These are phyloP conservation scores for Gentiana straminea DNA, from an alignment of 257 asterid species.

Conservation along the genomic window DNA sequence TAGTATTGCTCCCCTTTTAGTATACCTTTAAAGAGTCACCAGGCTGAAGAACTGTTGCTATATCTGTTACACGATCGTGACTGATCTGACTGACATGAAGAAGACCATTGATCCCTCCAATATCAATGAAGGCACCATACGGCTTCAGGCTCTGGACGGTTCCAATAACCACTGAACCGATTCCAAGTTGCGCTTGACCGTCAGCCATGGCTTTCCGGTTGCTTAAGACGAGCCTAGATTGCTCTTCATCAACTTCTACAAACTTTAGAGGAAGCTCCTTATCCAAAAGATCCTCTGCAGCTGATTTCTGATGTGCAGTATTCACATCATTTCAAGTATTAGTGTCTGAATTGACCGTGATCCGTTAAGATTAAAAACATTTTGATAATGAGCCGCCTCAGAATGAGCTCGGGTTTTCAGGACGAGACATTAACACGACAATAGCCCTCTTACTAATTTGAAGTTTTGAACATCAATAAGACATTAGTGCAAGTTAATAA, in stretches of 20 bases:
- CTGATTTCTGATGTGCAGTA: conserved; percentile 40
- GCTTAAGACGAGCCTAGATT: conserved; percentile 76
- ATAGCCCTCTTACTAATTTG: too few relatives aligned
- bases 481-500: too few relatives aligned
- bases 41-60: conserved; percentile 87
- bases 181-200: conserved; percentile 95
- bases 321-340: conserved; percentile 8
- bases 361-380: too few relatives aligned
- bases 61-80: conserved; percentile 89
- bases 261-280: conserved; percentile 84
- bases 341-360: too few relatives aligned
- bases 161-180: conserved; percentile 87
- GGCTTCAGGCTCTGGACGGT: conserved; percentile 97
- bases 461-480: too few relatives aligned
- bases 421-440: too few relatives aligned
- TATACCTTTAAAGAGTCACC: conserved; percentile 87
- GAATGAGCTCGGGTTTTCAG: too few relatives aligned
- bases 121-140: conserved; percentile 94
- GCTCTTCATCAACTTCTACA: conserved; percentile 91
- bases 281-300: conserved; percentile 79
- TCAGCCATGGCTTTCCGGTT: conserved; percentile 97
- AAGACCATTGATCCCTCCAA: conserved; percentile 93
- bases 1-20: not conserved
- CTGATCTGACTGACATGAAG: conserved; percentile 95
- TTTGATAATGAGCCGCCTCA: too few relatives aligned